Evolutionary conservation across 140 eudicot genomes (phyloP), one percentile per base, ranked within the genome.

Genomic region (Oenanthe javanica): DNA sequence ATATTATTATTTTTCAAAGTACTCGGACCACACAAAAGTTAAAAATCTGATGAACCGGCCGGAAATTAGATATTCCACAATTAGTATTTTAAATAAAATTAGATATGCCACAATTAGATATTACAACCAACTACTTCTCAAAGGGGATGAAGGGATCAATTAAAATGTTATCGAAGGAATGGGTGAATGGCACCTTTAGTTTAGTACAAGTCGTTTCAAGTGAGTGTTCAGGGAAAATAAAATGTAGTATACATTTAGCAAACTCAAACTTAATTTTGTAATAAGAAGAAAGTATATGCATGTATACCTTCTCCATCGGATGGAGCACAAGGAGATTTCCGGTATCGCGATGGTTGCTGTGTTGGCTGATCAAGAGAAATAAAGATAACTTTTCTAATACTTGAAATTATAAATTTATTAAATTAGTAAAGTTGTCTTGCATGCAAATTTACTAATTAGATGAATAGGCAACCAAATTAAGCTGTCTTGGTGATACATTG

Each of bases 251-350:
- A 61, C 6, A 23, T 59, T 5, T 40, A 36, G 23, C 66, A 5
- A 59, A 59, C 8, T n/a, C 9, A 55, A n/a, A 61, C 10, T 61
- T n/a, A n/a, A 5, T 63, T 63, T n/a, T 21, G 6, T 63, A 8
- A 10, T 40, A 13, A 31, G 42, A 36, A 38, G 71, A 5, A 36
- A 69, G 74, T 63, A 69, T 46, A 27, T 40, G 12, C 10, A 25
- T 83, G 38, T 42, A 71, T 89, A 89, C 97, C 99, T 90, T 90
- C 96, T 31, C 89, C 99, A 25, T 87, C 96, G 40, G 92, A 79
- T 83, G 99, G 99, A 69, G 98, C 99, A 84, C 84, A 95, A 78
- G 88, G 99, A 73, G 98, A 92, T 87, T 91, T 95, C 80, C 96
- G 89, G 81, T 92, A 92, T 78, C 98, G 81, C 43, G 98, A 92